These are phyloP conservation scores for Pyrrhoderma noxium DNA, from an alignment of 1,284 basidiomycete genomes.

Conservation along the genomic window DNA sequence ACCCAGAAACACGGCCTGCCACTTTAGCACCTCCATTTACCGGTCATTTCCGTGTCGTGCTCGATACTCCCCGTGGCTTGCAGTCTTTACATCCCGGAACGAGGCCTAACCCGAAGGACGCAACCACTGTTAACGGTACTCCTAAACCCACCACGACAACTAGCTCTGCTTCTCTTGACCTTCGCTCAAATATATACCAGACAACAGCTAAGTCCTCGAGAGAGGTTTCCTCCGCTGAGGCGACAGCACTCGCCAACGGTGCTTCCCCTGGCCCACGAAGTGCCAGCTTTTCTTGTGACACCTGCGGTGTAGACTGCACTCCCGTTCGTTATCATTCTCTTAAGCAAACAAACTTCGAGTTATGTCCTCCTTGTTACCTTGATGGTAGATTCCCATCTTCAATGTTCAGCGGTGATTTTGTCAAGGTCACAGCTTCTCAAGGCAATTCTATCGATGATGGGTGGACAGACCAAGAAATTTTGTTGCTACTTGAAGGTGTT, in stretches of 20 bases:
- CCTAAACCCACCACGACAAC: conserved; percentile 53
- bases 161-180: conserved; percentile 71
- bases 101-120: conserved; percentile 41
- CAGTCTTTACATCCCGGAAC: conserved; percentile 94
- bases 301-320: conserved; percentile 92
- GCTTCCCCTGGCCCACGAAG: conserved; percentile 34
- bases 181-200: conserved; percentile 83
- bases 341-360: conserved; percentile 86
- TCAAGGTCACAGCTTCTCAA: conserved; percentile 62
- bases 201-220: conserved; percentile 79
- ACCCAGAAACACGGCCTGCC: conserved; percentile 93
- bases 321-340: conserved; percentile 86
- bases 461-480: conserved; percentile 90
- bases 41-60: conserved; percentile 94
- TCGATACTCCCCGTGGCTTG: conserved; percentile 94
- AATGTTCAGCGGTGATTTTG: conserved; percentile 98
- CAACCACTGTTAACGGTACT: conserved; percentile 42
- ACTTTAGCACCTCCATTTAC: conserved; percentile 96
- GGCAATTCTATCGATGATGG: conserved; percentile 49
- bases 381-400: conserved; percentile 94
- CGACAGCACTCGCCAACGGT: conserved; percentile 53
- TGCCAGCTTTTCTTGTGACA: conserved; percentile 78
- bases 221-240: conserved; percentile 56
- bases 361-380: conserved; percentile 88
- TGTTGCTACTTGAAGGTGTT: conserved; percentile 87